Evolutionary conservation across 345 rosid genomes (phyloP).

Genomic region (Rhodamnia rubescens): DNA sequence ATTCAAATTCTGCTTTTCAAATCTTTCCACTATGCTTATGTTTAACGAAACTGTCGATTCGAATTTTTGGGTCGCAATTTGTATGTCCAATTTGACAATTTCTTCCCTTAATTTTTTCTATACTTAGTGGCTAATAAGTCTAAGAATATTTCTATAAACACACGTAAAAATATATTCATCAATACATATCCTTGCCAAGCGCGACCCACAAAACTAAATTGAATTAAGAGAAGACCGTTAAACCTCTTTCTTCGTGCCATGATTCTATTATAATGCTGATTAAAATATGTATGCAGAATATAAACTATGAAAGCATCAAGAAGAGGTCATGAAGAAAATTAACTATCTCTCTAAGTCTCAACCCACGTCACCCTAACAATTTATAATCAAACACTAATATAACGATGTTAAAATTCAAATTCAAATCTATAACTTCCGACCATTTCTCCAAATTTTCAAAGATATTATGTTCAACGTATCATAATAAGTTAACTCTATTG

Average conservation of each 20-base stretch:
- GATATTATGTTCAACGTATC: accelerated
- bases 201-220: neutral
- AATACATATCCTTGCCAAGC: neutral
- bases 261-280: neutral
- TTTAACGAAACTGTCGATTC: no score
- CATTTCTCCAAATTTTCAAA: neutral
- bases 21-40: no score
- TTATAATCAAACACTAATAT: neutral
- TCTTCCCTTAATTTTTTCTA: neutral
- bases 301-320: neutral
- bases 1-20: neutral
- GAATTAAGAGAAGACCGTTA: neutral
- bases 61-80: neutral
- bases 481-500: neutral
- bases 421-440: neutral
- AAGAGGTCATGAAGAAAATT: neutral
- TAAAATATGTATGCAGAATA: neutral
- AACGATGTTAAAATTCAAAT: neutral
- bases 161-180: neutral
- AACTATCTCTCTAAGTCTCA: neutral
- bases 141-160: neutral
- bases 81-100: neutral
- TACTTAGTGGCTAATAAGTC: neutral
- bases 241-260: neutral
- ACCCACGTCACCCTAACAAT: neutral